Percentiles rank a stretch among this genome's conserved stretches.
These are phyloP conservation scores for Sarocladium kiliense DNA, from an alignment of 2,329 filamentous ascomycete species.

Conservation along the genomic window DNA sequence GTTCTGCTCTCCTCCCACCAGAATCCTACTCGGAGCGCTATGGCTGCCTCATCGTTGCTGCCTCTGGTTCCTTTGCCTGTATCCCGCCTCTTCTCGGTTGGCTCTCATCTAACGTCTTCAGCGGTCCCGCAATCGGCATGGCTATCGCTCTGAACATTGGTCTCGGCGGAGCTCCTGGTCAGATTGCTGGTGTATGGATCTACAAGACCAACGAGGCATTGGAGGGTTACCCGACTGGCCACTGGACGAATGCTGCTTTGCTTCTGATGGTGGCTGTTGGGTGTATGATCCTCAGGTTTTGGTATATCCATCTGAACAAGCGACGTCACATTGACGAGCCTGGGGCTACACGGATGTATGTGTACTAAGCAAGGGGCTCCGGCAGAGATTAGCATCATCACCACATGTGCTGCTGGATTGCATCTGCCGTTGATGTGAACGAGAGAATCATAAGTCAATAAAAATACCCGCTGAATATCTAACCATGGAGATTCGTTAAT, in stretches of 20 bases:
- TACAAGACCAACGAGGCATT: slow-evolving; percentile 58
- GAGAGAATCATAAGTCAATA: neutral
- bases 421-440: too few species aligned
- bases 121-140: slow-evolving; percentile 56
- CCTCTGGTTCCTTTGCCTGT: slow-evolving; percentile 58
- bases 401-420: too few species aligned
- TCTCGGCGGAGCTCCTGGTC: slow-evolving; percentile 53
- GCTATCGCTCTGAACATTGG: slow-evolving; percentile 64
- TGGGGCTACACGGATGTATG: neutral
- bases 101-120: slow-evolving; percentile 60
- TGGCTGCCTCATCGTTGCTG: slow-evolving; percentile 60
- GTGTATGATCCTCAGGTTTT: slow-evolving; percentile 45
- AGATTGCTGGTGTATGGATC: slow-evolving; percentile 68
- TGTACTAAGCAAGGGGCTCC: neutral
- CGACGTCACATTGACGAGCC: neutral
- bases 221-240: slow-evolving; percentile 60
- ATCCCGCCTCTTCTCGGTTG: slow-evolving; percentile 62
- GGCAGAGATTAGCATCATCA: too few species aligned
- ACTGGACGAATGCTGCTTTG: slow-evolving; percentile 58
- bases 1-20: slow-evolving; percentile 54
- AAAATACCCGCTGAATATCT: neutral
- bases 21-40: slow-evolving; percentile 54
- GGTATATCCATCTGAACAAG: slow-evolving; percentile 32
- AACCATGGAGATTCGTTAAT: neutral
- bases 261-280: slow-evolving; percentile 52